A percentile compares a stretch with the other conserved stretches of the same genome.
Conservation (phyloP, 257 asterid genomes). For the Solanum corneliomulleri region DNA sequence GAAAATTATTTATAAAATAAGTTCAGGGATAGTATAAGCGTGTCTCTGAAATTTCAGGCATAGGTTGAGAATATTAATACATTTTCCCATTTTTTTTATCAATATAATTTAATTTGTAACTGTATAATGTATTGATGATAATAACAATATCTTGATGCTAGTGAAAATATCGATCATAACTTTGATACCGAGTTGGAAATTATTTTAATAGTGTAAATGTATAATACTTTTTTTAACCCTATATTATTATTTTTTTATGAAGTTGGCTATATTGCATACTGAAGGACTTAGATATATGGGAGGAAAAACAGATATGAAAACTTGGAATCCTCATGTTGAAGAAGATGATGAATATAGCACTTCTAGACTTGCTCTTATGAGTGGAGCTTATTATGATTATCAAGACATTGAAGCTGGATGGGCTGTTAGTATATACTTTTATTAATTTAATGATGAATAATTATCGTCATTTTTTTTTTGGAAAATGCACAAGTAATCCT, state of each 20-base stretch:
- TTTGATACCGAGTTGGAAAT: background rate
- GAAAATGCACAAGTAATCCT: too few species aligned
- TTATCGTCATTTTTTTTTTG: too few species aligned
- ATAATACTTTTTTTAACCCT: background rate
- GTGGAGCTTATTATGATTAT: constrained; percentile 24
- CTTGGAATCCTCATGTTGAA: constrained; percentile 47
- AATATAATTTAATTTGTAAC: background rate
- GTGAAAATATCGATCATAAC: background rate
- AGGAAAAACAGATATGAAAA: constrained; percentile 50
- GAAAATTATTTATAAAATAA: too few species aligned
- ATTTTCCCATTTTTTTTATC: too few species aligned
- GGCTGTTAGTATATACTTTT: constrained; percentile 31
- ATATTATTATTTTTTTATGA: background rate
- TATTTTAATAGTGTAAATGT: background rate
- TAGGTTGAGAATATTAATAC: accelerated
- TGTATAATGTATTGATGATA: background rate
- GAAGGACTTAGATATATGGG: constrained; percentile 52
- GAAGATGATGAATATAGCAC: constrained; percentile 54
- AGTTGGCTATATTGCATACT: constrained; percentile 45
- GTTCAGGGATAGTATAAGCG: too few species aligned
- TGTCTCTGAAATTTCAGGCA: too few species aligned
- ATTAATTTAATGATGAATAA: background rate
- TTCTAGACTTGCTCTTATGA: constrained; percentile 37
- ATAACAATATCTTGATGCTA: background rate
- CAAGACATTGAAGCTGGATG: constrained; percentile 57